phyloP scores from a whole-genome alignment of 1,139 yeast species.

The Geotrichum histeridarum region DNA sequence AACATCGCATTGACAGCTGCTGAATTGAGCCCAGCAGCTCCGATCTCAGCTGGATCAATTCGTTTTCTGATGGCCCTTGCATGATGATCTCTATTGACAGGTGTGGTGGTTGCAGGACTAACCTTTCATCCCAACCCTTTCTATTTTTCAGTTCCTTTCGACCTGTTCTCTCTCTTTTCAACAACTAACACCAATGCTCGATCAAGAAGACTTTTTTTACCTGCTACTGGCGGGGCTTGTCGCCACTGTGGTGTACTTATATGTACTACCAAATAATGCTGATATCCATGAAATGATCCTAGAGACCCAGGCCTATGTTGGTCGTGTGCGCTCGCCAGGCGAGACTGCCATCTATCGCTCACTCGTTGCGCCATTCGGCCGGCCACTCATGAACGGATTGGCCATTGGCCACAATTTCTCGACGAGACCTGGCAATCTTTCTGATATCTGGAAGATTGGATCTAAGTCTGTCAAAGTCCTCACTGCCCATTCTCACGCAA shows the following conservation, averaged over 20 bases:
- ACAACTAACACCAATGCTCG: constrained; percentile 1
- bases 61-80: constrained; percentile 11
- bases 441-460: constrained; percentile 50
- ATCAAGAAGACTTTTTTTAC: constrained; percentile 24
- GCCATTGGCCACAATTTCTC: constrained; percentile 38
- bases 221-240: constrained; percentile 25
- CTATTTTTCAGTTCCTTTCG: background rate
- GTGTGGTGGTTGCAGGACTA: background rate
- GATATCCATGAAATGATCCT: constrained; percentile 55
- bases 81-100: background rate
- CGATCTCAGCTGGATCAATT: constrained; percentile 29
- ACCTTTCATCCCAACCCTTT: background rate
- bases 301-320: constrained; percentile 50
- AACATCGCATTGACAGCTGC: constrained; percentile 45
- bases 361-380: constrained; percentile 44
- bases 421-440: constrained; percentile 51
- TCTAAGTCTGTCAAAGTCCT: constrained; percentile 12
- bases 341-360: constrained; percentile 66
- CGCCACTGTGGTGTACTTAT: constrained; percentile 23
- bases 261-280: constrained; percentile 33
- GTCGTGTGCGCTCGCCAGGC: constrained; percentile 47
- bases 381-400: constrained; percentile 46
- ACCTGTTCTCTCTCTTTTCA: background rate
- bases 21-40: constrained; percentile 41
- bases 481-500: background rate